These are phyloP conservation scores for Geotrichum reessii DNA, from an alignment of 1,139 yeast genomes.

Conservation along the genomic window DNA sequence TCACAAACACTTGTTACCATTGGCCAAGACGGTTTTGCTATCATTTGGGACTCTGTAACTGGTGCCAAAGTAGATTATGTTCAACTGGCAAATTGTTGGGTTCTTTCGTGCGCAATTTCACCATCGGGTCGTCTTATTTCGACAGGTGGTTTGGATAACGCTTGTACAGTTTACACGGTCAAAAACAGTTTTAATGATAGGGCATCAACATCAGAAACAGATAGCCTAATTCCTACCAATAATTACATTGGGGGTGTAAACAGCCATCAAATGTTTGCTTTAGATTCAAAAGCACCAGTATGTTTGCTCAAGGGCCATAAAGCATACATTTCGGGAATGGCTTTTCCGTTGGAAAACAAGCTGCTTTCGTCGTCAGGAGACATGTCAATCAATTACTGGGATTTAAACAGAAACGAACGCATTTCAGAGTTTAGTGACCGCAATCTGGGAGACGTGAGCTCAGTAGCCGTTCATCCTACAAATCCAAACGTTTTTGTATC, in stretches of 20 bases:
- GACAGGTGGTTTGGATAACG: conserved; percentile 78
- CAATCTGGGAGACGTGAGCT: conserved; percentile 75
- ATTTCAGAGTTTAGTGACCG: conserved; percentile 54
- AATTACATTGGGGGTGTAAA: conserved; percentile 1
- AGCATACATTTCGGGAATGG: conserved; percentile 74
- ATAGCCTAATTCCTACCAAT: conserved; percentile 1
- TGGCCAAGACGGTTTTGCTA: conserved; percentile 81
- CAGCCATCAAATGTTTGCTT: conserved; percentile 21
- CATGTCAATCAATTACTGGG: conserved; percentile 79
- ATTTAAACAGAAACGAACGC: conserved; percentile 53
- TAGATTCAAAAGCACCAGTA: conserved; percentile 38
- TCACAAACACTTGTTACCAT: conserved; percentile 59
- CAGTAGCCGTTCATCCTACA: conserved; percentile 40
- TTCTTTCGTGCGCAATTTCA: conserved; percentile 65
- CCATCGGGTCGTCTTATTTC: conserved; percentile 64
- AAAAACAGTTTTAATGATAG: conserved; percentile 12
- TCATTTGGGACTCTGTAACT: conserved; percentile 76
- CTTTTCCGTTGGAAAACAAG: conserved; percentile 53
- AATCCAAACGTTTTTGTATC: conserved; percentile 48
- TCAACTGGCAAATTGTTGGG: conserved; percentile 57
- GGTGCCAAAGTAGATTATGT: conserved; percentile 71
- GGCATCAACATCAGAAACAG: not conserved
- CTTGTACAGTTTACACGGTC: conserved; percentile 62
- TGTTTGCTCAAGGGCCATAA: conserved; percentile 68
- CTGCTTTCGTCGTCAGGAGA: conserved; percentile 78